phyloP scores from a whole-genome alignment of 176 grass and related monocot species.

The Avena sativa region DNA sequence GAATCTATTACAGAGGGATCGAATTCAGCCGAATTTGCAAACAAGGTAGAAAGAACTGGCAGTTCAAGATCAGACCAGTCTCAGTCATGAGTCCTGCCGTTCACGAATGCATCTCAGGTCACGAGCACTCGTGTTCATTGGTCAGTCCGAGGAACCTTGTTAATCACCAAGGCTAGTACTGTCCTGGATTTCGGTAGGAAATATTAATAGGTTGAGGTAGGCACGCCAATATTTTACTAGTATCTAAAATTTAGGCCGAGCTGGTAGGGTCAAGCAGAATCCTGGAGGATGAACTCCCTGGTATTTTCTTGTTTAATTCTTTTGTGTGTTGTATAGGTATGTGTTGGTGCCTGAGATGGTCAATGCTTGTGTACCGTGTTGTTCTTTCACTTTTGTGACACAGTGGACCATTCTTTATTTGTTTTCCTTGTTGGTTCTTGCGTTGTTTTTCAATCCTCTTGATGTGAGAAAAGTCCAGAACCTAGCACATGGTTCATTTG shows the following conservation, averaged over 20 bases:
- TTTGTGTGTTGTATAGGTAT: constrained; percentile 45
- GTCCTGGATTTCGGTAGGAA: constrained; percentile 28
- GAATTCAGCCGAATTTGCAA: constrained; percentile 58
- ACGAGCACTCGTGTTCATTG: constrained; percentile 18
- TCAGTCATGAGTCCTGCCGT: constrained; percentile 40
- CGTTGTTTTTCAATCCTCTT: no score
- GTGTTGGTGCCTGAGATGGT: constrained; percentile 36
- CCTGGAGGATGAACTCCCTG: constrained; percentile 33
- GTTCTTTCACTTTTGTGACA: constrained; percentile 37
- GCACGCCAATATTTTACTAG: constrained; percentile 21
- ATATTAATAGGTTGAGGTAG: constrained; percentile 35
- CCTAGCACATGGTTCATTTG: neutral
- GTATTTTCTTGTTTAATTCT: constrained; percentile 32
- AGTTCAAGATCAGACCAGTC: constrained; percentile 55
- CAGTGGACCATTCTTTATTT: constrained; percentile 34
- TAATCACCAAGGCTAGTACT: constrained; percentile 40
- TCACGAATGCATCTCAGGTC: neutral
- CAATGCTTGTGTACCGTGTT: constrained; percentile 7
- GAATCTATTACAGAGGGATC: constrained; percentile 64
- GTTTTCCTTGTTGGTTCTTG: constrained; percentile 37
- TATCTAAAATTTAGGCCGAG: constrained; percentile 40
- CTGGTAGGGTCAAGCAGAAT: constrained; percentile 46
- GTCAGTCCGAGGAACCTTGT: constrained; percentile 12
- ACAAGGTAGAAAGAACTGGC: constrained; percentile 58
- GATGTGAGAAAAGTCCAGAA: neutral